Evolutionary conservation across 306 rosid genomes (phyloP), one percentile per base, ranked within the genome.

Genomic region (Vigna mungo): DNA sequence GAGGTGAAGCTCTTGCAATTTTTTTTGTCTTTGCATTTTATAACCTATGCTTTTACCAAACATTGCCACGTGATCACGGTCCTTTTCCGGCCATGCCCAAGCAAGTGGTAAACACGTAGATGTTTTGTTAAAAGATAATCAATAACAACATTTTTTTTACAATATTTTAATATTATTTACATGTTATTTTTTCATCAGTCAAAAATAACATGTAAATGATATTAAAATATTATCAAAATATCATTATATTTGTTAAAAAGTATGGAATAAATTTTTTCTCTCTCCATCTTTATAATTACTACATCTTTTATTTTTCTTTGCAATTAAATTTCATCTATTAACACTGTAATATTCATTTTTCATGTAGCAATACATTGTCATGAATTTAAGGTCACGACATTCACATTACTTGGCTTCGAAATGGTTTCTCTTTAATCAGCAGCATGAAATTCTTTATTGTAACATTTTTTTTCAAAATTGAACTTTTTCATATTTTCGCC

Each of bases 101-200:
- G n/a, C 56, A 49, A 62, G 81, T 68, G 83, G 78, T 32, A 27
- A 70, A 75, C 61, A 75, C 32, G 77, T 60, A 48, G 13, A 7
- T 58, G 48, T 75, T 59, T n/a, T n/a, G n/a, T n/a, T n/a, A n/a
- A n/a, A n/a, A n/a, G n/a, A n/a, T n/a, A n/a, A n/a, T n/a, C n/a
- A n/a, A n/a, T n/a, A n/a, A n/a, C n/a, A n/a, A n/a, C n/a, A n/a
- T n/a, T n/a, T n/a, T n/a, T n/a, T n/a, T n/a, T n/a, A n/a, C n/a
- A n/a, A n/a, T n/a, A n/a, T n/a, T n/a, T n/a, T n/a, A n/a, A n/a
- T n/a, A n/a, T n/a, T n/a, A n/a, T n/a, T n/a, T n/a, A n/a, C n/a
- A n/a, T n/a, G n/a, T n/a, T n/a, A n/a, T n/a, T n/a, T n/a, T n/a
- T n/a, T n/a, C n/a, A n/a, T n/a, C n/a, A n/a, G n/a, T n/a, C n/a